These are phyloP conservation scores for Chalaropsis thielavioides DNA, from an alignment of 2,329 filamentous ascomycete genomes.

Conservation along the genomic window DNA sequence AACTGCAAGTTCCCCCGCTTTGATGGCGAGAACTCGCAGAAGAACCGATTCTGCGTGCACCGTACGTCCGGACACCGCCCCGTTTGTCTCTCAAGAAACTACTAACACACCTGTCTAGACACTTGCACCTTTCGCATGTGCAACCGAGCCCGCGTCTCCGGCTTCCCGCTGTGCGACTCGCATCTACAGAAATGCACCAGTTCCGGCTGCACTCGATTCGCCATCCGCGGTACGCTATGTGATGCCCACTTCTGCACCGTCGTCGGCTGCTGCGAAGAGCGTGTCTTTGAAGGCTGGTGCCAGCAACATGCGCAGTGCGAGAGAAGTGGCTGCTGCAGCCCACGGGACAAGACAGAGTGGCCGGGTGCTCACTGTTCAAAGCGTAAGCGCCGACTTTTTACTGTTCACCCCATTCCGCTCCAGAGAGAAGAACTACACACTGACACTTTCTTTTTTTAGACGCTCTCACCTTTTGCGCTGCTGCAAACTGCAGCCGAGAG, in stretches of 20 bases:
- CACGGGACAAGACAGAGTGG: background rate
- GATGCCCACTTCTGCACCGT: constrained; percentile 18
- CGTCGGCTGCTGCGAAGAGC: constrained; percentile 17
- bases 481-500: background rate
- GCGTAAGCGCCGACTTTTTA: constrained; percentile 1
- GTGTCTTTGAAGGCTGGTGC: constrained; percentile 19
- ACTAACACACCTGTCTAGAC: constrained; percentile 16
- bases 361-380: background rate
- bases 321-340: constrained; percentile 16
- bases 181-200: constrained; percentile 19
- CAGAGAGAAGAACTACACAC: background rate
- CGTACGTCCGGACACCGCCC: background rate
- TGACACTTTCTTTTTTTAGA: background rate
- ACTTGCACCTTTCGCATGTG: constrained; percentile 18
- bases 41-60: constrained; percentile 6
- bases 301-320: constrained; percentile 17
- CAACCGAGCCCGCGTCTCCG: constrained; percentile 15
- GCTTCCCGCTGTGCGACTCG: constrained; percentile 14
- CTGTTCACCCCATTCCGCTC: background rate
- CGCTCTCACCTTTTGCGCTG: background rate
- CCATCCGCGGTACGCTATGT: constrained; percentile 17
- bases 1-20: constrained; percentile 9
- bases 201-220: constrained; percentile 16
- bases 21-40: background rate
- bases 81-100: background rate